phyloP scores from a whole-genome alignment of 768 basidiomycete genomes.

The Cubamyces lactineus region DNA sequence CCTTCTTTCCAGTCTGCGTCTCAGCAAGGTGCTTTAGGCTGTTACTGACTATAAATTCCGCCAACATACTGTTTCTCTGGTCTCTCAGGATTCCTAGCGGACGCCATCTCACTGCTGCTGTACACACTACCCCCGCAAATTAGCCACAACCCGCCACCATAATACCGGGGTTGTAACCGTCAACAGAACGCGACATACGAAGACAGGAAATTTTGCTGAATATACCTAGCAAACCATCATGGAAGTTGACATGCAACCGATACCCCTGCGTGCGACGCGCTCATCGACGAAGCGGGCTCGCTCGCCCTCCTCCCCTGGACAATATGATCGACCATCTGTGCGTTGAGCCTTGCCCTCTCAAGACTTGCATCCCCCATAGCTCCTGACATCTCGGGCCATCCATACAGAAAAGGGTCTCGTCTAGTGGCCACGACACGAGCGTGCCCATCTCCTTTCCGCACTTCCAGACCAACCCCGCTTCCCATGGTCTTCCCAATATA shows the following conservation, averaged over 20 bases:
- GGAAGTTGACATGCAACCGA: constrained; percentile 60
- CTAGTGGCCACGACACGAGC: constrained; percentile 42
- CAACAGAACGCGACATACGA: too few species aligned
- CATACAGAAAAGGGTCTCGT: constrained; percentile 59
- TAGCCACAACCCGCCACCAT: too few species aligned
- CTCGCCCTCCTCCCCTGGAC: constrained; percentile 56
- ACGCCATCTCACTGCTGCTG: too few species aligned
- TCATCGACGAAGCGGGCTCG: constrained; percentile 56
- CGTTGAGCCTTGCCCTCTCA: constrained; percentile 26
- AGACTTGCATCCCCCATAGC: background rate
- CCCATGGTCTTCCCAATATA: constrained; percentile 33
- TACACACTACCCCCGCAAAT: too few species aligned
- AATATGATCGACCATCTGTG: constrained; percentile 60
- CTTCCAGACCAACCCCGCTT: constrained; percentile 17
- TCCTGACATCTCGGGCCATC: background rate
- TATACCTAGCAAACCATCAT: constrained; percentile 35
- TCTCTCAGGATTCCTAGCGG: too few species aligned
- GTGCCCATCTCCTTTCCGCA: constrained; percentile 17
- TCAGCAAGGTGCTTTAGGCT: too few species aligned
- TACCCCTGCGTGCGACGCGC: constrained; percentile 42
- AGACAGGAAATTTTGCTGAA: background rate
- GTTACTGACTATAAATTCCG: too few species aligned
- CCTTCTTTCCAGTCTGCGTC: too few species aligned
- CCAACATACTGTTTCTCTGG: too few species aligned
- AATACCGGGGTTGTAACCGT: too few species aligned